Percentiles rank a stretch among this genome's conserved stretches.
These are phyloP conservation scores for Monilinia vaccinii-corymbosi DNA, from an alignment of 2,329 filamentous ascomycete species.

Conservation along the genomic window DNA sequence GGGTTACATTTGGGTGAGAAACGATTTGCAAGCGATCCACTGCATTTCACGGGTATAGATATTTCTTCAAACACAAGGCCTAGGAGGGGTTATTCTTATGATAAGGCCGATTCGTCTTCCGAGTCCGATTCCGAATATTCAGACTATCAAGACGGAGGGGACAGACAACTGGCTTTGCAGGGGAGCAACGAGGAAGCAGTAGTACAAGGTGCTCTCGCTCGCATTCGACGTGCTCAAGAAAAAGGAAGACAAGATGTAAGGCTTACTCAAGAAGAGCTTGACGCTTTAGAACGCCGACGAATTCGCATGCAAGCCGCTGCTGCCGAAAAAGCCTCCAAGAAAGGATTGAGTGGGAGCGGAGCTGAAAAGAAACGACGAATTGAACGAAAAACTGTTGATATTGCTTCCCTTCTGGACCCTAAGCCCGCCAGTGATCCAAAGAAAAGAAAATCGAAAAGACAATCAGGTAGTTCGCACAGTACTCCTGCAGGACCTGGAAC, in stretches of 20 bases:
- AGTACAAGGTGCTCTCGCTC: conserved; percentile 68
- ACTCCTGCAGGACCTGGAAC: conserved; percentile 33
- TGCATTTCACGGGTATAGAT: conserved; percentile 52
- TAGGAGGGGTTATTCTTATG: conserved; percentile 25
- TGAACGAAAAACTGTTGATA: conserved; percentile 19
- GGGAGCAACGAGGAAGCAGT: conserved; percentile 62
- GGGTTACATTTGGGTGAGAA: conserved; percentile 39
- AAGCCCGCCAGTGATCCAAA: conserved; percentile 15
- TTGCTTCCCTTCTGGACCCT: conserved; percentile 22
- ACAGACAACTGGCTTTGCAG: conserved; percentile 44
- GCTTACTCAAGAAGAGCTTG: conserved; percentile 70
- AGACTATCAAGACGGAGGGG: conserved; percentile 43
- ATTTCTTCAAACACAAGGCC: conserved; percentile 33
- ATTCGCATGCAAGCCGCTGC: conserved; percentile 41
- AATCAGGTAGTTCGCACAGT: conserved; percentile 24
- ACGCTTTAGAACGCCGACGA: conserved; percentile 62
- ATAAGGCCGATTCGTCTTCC: conserved; percentile 38
- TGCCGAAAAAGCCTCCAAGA: conserved; percentile 19
- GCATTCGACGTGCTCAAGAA: conserved; percentile 69
- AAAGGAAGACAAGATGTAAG: conserved; percentile 72
- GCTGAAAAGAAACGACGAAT: conserved; percentile 24
- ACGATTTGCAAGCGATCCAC: conserved; percentile 50
- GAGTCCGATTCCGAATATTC: conserved; percentile 30
- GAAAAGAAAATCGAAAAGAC: conserved; percentile 26
- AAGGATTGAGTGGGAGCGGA: conserved; percentile 21